Percentiles rank a stretch among this genome's conserved stretches.
phyloP scores from a whole-genome alignment of 345 rosid genomes.

The Clausena lansium region DNA sequence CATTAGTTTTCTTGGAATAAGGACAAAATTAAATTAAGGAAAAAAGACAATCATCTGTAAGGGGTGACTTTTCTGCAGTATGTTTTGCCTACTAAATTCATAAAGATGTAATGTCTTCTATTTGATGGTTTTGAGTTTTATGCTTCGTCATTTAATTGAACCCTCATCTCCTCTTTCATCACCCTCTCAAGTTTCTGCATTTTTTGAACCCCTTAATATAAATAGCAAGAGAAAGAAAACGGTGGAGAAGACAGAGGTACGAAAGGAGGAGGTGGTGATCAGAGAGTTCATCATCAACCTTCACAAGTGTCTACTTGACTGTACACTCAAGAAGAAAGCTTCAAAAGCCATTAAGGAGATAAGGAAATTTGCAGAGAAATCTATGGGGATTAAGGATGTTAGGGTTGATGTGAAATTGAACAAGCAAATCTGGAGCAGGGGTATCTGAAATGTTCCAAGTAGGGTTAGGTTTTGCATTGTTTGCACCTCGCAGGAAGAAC shows the following conservation, averaged over 20 bases:
- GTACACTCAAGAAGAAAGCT: conserved; percentile 69
- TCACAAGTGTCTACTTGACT: conserved; percentile 77
- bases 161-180: background rate
- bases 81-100: background rate
- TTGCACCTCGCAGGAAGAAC: conserved; percentile 37
- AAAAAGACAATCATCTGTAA: background rate
- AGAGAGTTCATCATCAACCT: conserved; percentile 84
- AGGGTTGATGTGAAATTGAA: conserved; percentile 58
- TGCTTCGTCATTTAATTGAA: background rate
- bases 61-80: background rate
- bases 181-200: background rate
- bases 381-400: conserved; percentile 63
- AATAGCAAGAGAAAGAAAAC: conserved; percentile 25
- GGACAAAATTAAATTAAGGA: background rate
- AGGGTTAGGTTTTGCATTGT: conserved; percentile 52
- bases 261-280: conserved; percentile 82
- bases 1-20: background rate
- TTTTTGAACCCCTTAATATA: conserved; percentile 16
- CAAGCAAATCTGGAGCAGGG: conserved; percentile 63
- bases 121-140: conserved; percentile 22
- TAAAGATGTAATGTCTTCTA: background rate
- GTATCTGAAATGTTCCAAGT: conserved; percentile 56
- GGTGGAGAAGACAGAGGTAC: conserved; percentile 66
- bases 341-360: conserved; percentile 62
- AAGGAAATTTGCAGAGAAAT: conserved; percentile 52